phyloP scores from a whole-genome alignment of 2,329 filamentous ascomycete species.

The Xylariaceae sp. region DNA sequence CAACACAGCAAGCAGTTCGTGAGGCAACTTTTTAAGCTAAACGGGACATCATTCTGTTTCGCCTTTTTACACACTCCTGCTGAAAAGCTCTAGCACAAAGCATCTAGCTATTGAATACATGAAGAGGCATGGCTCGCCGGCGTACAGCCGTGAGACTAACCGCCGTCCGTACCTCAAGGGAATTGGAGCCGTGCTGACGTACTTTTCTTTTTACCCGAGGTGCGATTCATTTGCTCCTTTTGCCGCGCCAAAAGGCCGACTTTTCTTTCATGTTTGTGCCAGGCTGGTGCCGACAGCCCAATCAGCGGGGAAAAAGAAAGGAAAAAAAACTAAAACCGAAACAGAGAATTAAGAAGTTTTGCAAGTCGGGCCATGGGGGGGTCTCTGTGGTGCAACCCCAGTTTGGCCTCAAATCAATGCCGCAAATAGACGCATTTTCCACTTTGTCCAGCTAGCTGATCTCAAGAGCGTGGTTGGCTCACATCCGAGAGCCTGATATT shows the following conservation, averaged over 20 bases:
- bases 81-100: background rate
- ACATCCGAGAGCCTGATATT: constrained; percentile 2
- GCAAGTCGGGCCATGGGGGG: constrained; percentile 1
- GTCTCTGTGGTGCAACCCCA: constrained; percentile 6
- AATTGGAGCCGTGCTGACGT: constrained; percentile 39
- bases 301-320: constrained; percentile 1
- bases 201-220: constrained; percentile 36
- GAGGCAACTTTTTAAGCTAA: background rate
- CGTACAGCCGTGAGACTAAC: constrained; percentile 23
- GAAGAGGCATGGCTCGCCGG: constrained; percentile 14
- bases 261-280: constrained; percentile 5
- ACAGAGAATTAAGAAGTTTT: constrained; percentile 1
- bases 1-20: background rate
- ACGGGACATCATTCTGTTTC: background rate
- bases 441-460: constrained; percentile 17
- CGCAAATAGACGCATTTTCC: constrained; percentile 16
- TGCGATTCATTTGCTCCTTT: constrained; percentile 30
- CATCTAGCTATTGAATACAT: constrained; percentile 4
- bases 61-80: background rate
- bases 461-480: constrained; percentile 12
- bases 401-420: constrained; percentile 10
- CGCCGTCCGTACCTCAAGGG: constrained; percentile 32
- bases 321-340: constrained; percentile 7
- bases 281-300: background rate
- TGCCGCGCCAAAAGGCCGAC: constrained; percentile 11